A percentile compares a stretch with the other conserved stretches of the same genome.
Conservation (phyloP, 2,329 filamentous ascomycete genomes). For the Diplodia intermedia region DNA sequence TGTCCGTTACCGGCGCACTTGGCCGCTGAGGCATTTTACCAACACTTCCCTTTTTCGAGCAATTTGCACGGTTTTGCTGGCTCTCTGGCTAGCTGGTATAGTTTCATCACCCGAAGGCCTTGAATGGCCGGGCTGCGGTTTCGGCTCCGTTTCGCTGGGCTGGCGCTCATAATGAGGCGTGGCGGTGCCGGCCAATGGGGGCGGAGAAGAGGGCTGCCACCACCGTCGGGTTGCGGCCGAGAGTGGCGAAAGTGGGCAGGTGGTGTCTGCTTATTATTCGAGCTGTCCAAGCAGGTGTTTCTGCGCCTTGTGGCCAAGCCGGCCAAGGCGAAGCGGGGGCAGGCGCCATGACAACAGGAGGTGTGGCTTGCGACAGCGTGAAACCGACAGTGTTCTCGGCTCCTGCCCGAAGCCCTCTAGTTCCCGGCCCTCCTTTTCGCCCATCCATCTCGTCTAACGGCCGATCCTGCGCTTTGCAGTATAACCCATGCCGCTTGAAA, state of each 20-base stretch:
- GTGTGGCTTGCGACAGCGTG: conserved; percentile 10
- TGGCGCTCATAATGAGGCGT: background rate
- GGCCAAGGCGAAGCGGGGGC: background rate
- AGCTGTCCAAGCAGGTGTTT: background rate
- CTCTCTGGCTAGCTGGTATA: background rate
- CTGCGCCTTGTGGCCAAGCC: background rate
- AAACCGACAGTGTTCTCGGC: conserved; percentile 5
- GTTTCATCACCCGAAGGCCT: background rate
- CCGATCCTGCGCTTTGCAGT: conserved; percentile 4
- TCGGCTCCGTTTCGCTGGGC: background rate
- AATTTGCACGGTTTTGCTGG: background rate
- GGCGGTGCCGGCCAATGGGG: conserved; percentile 22
- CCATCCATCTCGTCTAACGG: conserved; percentile 21
- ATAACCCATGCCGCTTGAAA: conserved; percentile 2
- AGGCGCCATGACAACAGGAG: background rate
- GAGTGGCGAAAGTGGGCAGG: background rate
- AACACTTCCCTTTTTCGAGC: background rate
- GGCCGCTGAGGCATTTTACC: background rate
- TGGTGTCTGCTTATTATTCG: conserved; percentile 1
- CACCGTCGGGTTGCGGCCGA: background rate
- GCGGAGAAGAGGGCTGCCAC: background rate
- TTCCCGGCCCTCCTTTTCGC: conserved; percentile 12
- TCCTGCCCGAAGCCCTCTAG: conserved; percentile 13
- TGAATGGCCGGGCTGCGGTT: background rate
- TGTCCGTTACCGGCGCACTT: background rate